Evolutionary conservation across 2,329 filamentous ascomycete species (phyloP).

Genomic region (Trichoderma koningii): DNA sequence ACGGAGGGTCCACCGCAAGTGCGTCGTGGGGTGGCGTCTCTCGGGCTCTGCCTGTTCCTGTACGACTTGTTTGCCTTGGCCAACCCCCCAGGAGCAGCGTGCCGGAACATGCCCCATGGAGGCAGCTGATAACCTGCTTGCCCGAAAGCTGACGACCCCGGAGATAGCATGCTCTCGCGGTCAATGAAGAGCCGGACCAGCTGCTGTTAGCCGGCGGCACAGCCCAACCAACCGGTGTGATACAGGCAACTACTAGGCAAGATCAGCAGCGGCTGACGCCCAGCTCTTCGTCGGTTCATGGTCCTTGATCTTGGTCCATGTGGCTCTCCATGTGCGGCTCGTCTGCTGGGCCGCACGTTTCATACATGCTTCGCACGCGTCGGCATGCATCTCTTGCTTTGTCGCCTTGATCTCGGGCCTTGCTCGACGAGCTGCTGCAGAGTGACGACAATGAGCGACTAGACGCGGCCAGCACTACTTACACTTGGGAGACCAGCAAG

Average conservation of each 20-base stretch:
- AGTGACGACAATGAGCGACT: no score
- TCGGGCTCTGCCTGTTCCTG: conserved; percentile 4
- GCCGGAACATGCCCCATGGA: not conserved
- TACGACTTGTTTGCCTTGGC: not conserved
- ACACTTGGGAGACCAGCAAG: no score
- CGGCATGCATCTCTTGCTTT: no score
- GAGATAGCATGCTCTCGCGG: not conserved
- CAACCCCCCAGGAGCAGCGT: not conserved
- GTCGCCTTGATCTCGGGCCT: no score
- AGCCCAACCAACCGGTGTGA: not conserved
- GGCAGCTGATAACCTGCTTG: no score
- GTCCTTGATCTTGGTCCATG: not conserved
- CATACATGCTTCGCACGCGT: no score
- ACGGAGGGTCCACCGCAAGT: conserved; percentile 18
- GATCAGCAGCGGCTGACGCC: conserved; percentile 4
- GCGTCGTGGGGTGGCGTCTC: conserved; percentile 15
- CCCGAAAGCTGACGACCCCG: not conserved
- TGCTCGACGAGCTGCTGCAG: not conserved
- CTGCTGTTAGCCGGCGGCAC: not conserved
- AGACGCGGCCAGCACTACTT: no score
- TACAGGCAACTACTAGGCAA: not conserved
- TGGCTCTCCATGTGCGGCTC: not conserved
- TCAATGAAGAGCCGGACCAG: not conserved
- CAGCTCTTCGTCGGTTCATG: not conserved
- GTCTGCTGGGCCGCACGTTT: no score